Evolutionary conservation across 345 rosid species (phyloP), one percentile per base, ranked within the genome.

Genomic region (Moricandia moricandioides): DNA sequence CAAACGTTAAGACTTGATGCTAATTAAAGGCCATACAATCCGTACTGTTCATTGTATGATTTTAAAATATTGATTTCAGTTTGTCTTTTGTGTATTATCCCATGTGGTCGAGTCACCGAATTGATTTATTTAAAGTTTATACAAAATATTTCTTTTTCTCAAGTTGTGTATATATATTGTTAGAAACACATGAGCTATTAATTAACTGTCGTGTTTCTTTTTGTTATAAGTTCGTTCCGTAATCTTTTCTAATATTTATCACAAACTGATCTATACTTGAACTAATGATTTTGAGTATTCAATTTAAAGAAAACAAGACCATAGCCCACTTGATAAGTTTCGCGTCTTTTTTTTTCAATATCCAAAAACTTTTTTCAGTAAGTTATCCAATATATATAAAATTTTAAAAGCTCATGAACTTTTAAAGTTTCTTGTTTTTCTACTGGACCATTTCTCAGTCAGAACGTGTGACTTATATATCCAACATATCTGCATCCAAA

Each of bases 41-140:
- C 75, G 71, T 64, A 69, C 80, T 65, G 66, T 21, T 14, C 67
- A 27, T 10, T 65, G 47, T 18, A 26, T 4, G 40, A 2, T n/a
- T 21, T 18, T 9, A 12, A 31, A 7, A 33, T 21, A 18, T 3
- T 24, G 11, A 40, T 55, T 14, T 67, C 5, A 16, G 43, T 68
- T 67, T 69, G 65, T 62, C 70, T 16, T 69, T 69, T 52, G 7
- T 62, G 65, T 37, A 39, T 69, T 18, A 0, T 10, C 64, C 37
- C 79, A 76, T 76, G 65, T 69, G 65, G 59, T 69, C 70, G 64
- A 69, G 49, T 62, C 70, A 51, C 17, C 51, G 34, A 72, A 33
- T n/a, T 56, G 26, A 37, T 37, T 69, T 56, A 7, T 7, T 54
- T 34, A 30, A 31, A 54, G 8, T 2, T 52, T 18, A 4, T 4